Percentiles rank a stretch among this genome's conserved stretches.
Conservation (phyloP, 495 filamentous ascomycete genomes). For the Talaromyces stipitatus region DNA sequence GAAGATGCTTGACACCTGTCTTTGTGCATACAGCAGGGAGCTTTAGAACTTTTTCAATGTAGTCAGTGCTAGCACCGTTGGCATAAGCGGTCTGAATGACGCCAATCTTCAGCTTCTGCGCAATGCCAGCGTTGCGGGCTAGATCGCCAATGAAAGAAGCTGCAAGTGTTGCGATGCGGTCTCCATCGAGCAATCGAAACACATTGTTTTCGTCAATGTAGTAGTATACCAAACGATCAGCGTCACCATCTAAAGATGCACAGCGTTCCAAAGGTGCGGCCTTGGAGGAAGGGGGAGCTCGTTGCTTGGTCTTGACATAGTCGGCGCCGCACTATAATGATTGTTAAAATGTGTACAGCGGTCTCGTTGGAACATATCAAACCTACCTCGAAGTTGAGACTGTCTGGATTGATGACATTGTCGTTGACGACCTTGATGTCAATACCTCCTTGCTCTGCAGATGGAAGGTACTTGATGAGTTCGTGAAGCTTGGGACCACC, state of each 20-base stretch:
- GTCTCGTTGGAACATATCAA: background rate
- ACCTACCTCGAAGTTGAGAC: slow-evolving; percentile 76
- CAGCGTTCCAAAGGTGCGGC: slow-evolving; percentile 68
- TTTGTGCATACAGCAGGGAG: slow-evolving; percentile 88
- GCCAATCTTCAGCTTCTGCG: slow-evolving; percentile 74
- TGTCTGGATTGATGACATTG: slow-evolving; percentile 78
- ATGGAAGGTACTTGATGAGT: slow-evolving; percentile 74
- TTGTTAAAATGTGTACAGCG: background rate
- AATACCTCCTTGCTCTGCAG: slow-evolving; percentile 52
- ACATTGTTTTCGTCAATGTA: slow-evolving; percentile 72
- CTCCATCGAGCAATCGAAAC: slow-evolving; percentile 90
- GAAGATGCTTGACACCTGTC: slow-evolving; percentile 94
- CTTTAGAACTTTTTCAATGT: slow-evolving; percentile 78
- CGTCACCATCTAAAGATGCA: slow-evolving; percentile 90
- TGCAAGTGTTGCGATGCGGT: slow-evolving; percentile 91
- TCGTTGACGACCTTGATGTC: slow-evolving; percentile 88
- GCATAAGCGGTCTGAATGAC: slow-evolving; percentile 97
- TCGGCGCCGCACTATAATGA: slow-evolving; percentile 77
- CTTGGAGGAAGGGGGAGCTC: slow-evolving; percentile 77
- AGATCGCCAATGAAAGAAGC: slow-evolving; percentile 92
- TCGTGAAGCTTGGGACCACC: slow-evolving; percentile 86
- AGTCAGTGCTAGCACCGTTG: slow-evolving; percentile 90
- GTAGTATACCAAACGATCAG: slow-evolving; percentile 93
- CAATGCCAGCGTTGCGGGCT: slow-evolving; percentile 67
- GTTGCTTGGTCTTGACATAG: slow-evolving; percentile 93